Conservation (phyloP, 805 yeast species). For the Lipomyces spencermartinsiae region DNA sequence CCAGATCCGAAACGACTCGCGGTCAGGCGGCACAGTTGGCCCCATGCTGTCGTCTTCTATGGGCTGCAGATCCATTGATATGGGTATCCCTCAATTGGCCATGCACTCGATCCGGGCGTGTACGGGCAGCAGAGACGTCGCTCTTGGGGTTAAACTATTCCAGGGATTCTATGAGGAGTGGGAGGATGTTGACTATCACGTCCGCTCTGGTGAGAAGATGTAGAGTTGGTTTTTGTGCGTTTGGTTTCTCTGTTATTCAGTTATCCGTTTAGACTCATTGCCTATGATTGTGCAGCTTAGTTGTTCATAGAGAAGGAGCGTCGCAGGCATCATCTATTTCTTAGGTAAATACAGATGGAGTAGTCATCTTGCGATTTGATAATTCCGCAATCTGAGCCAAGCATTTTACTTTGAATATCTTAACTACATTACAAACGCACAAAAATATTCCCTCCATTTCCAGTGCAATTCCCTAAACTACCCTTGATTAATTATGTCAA, state of each 20-base stretch:
- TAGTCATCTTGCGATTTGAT: too few relatives aligned
- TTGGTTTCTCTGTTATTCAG: neutral
- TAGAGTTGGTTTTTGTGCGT: constrained; percentile 9
- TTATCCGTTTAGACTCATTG: constrained; percentile 1
- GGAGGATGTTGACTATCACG: constrained; percentile 53
- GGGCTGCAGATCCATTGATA: constrained; percentile 60
- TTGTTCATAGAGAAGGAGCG: too few relatives aligned
- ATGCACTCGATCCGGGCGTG: constrained; percentile 89
- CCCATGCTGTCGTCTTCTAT: constrained; percentile 54
- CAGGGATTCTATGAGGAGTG: constrained; percentile 69
- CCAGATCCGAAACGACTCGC: constrained; percentile 83
- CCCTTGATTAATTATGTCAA: too few relatives aligned
- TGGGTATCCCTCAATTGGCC: constrained; percentile 82
- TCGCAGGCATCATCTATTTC: too few relatives aligned
- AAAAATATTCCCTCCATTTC: too few relatives aligned
- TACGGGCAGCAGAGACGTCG: constrained; percentile 75
- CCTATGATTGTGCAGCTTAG: neutral
- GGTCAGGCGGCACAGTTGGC: constrained; percentile 91
- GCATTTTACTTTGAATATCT: too few relatives aligned
- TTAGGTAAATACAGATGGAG: too few relatives aligned
- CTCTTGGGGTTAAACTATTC: constrained; percentile 72
- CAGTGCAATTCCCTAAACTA: too few relatives aligned
- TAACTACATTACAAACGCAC: too few relatives aligned
- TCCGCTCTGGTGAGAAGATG: constrained; percentile 39
- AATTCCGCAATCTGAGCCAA: too few relatives aligned